A percentile compares a stretch with the other conserved stretches of the same genome.
These are phyloP conservation scores for Hevea brasiliensis DNA, from an alignment of 345 rosid genomes.

Conservation along the genomic window DNA sequence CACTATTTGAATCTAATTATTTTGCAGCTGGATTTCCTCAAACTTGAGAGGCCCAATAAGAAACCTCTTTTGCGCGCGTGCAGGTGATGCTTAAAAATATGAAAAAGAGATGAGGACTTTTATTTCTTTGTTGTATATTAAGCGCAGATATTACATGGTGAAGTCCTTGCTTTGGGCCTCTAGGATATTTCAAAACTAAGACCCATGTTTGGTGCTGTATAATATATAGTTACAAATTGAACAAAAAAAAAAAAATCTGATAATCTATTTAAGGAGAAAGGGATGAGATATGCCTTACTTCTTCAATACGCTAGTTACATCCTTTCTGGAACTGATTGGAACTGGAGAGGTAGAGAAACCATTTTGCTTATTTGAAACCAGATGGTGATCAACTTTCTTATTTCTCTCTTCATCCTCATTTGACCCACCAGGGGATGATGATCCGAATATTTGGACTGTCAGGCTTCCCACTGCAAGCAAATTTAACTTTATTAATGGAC, in stretches of 20 bases:
- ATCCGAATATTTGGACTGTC: constrained; percentile 50
- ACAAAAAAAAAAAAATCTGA: background rate
- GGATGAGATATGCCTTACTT: constrained; percentile 24
- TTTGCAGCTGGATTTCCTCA: too few relatives aligned
- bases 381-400: constrained; percentile 10
- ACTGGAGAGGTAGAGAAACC: constrained; percentile 35
- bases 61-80: too few relatives aligned
- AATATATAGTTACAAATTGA: background rate
- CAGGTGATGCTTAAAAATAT: too few relatives aligned
- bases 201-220: background rate
- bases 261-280: background rate
- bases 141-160: background rate
- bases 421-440: constrained; percentile 20
- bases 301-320: constrained; percentile 21
- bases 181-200: background rate
- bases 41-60: too few relatives aligned
- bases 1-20: too few relatives aligned
- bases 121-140: too few relatives aligned
- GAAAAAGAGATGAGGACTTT: too few relatives aligned
- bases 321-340: constrained; percentile 38
- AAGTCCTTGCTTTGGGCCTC: background rate
- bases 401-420: constrained; percentile 20
- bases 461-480: constrained; percentile 49
- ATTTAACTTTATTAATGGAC: background rate
- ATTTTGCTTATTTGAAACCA: constrained; percentile 26